Evolutionary conservation across 192 early-diverging fungal genomes (phyloP).

Genomic region (Pilaira anomala): DNA sequence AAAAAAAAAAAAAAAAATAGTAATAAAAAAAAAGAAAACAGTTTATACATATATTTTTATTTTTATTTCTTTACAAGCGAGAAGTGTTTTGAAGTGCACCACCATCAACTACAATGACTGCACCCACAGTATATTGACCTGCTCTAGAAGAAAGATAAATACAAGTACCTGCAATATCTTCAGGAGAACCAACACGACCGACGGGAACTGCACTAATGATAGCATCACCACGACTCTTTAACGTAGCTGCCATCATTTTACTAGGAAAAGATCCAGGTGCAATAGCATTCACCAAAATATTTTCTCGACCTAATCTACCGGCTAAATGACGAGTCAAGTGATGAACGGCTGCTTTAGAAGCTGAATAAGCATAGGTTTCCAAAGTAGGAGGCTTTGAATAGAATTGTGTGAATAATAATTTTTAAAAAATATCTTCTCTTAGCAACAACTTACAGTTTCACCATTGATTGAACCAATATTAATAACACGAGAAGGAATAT

Average conservation of each 20-base stretch:
- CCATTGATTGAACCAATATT: constrained; percentile 77
- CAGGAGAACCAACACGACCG: constrained; percentile 72
- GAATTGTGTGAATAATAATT: too few relatives aligned
- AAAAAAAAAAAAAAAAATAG: constrained; percentile 1
- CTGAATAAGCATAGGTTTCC: constrained; percentile 69
- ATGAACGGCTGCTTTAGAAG: constrained; percentile 77
- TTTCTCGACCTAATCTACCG: constrained; percentile 48
- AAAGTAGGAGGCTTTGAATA: constrained; percentile 19
- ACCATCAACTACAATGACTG: constrained; percentile 31
- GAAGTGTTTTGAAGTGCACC: constrained; percentile 20
- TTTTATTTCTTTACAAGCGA: constrained; percentile 13
- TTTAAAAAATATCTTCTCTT: not conserved
- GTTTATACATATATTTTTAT: not conserved
- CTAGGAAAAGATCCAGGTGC: constrained; percentile 72
- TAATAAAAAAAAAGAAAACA: not conserved
- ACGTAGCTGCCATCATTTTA: constrained; percentile 71
- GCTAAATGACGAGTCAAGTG: constrained; percentile 70
- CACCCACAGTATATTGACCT: constrained; percentile 58
- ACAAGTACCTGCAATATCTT: constrained; percentile 84
- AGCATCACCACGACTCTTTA: constrained; percentile 48
- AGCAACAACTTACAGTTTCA: constrained; percentile 16
- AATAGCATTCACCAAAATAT: constrained; percentile 67
- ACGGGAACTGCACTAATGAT: constrained; percentile 59
- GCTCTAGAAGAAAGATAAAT: constrained; percentile 77
- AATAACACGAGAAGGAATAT: constrained; percentile 72